A percentile compares a stretch with the other conserved stretches of the same genome.
These are phyloP conservation scores for Leccinum longicurvipes DNA, from an alignment of 768 basidiomycete genomes.

Conservation along the genomic window DNA sequence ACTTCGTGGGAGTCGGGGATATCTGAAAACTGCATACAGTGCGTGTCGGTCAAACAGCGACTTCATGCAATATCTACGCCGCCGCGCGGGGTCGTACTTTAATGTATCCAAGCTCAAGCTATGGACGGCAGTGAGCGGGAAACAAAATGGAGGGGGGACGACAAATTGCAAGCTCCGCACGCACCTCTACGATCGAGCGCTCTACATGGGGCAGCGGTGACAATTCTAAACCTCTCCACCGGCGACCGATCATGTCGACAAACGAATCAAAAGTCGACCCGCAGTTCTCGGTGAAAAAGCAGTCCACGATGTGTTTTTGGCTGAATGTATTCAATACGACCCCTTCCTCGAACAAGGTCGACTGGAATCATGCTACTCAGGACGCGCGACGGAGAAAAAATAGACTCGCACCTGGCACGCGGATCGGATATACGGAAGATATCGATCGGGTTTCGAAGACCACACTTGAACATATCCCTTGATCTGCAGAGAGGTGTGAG, in stretches of 20 bases:
- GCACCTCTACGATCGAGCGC: conserved; percentile 36
- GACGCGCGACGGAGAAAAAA: neutral
- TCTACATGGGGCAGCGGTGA: conserved; percentile 43
- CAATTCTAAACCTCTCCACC: conserved; percentile 37
- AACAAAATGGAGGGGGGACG: neutral
- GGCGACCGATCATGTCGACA: conserved; percentile 33
- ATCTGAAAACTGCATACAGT: conserved; percentile 46
- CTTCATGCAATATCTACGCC: conserved; percentile 63
- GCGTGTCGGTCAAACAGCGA: conserved; percentile 63
- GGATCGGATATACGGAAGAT: conserved; percentile 60
- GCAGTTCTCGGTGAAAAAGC: conserved; percentile 61
- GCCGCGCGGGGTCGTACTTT: conserved; percentile 64
- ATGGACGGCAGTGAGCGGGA: neutral
- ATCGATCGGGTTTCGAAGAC: conserved; percentile 38
- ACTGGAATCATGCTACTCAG: conserved; percentile 35
- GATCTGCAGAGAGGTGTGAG: conserved; percentile 32
- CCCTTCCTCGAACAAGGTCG: conserved; percentile 53
- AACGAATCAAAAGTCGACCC: conserved; percentile 53
- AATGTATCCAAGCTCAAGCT: conserved; percentile 60
- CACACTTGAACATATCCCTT: conserved; percentile 51
- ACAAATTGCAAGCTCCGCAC: neutral
- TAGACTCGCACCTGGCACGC: conserved; percentile 49
- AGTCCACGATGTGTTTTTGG: conserved; percentile 55
- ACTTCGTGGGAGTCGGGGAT: conserved; percentile 8
- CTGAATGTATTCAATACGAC: conserved; percentile 50